Conservation (phyloP, 345 rosid genomes). For the Erucastrum elatum region DNA sequence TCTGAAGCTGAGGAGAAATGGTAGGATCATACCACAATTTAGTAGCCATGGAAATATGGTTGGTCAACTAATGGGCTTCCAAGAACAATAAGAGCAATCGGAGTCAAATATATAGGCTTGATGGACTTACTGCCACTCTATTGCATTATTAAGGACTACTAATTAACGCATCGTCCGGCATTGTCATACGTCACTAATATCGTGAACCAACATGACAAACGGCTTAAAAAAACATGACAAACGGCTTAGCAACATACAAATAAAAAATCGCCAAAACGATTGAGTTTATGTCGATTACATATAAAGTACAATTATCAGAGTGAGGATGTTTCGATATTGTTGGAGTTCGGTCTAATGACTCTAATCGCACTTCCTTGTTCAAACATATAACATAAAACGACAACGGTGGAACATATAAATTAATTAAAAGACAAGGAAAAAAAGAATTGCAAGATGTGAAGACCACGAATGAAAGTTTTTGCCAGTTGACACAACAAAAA, state of each 20-base stretch:
- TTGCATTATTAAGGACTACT: background rate
- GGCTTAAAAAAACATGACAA: background rate
- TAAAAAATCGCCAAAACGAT: background rate
- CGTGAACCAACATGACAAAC: background rate
- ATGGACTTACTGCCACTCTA: background rate
- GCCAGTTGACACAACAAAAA: constrained; percentile 28
- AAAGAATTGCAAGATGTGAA: constrained; percentile 13
- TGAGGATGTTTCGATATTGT: background rate
- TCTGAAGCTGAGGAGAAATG: background rate
- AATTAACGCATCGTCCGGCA: background rate
- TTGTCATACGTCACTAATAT: background rate
- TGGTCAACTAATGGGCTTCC: background rate
- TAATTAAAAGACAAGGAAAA: background rate
- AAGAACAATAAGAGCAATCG: background rate
- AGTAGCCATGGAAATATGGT: background rate
- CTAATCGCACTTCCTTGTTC: background rate
- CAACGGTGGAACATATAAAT: background rate
- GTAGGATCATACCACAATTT: background rate
- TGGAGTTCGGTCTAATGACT: background rate
- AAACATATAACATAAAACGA: background rate
- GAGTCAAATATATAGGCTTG: background rate
- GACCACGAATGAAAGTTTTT: constrained; percentile 28
- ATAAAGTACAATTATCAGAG: background rate
- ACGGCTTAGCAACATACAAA: background rate
- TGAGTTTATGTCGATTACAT: background rate